Base-by-base conservation (phyloP, 2,329 filamentous ascomycete genomes). In the Colletotrichum spinosum region DNA sequence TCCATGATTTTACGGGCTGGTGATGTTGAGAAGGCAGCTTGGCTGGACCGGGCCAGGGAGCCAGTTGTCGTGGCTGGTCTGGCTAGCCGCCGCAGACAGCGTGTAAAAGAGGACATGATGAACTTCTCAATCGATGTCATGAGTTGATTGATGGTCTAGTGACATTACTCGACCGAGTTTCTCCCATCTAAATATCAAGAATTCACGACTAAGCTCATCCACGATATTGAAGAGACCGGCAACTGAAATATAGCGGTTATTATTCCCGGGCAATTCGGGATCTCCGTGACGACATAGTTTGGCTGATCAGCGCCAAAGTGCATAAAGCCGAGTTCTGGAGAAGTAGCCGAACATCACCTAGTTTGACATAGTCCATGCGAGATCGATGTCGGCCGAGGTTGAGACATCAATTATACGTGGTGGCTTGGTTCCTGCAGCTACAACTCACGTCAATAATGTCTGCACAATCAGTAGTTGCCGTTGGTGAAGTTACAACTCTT, bases 1-100 rank as follows among this genome's bases (percentile, higher is more conserved):
- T 92, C 89, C 91, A 94, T 94, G 57, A 94, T 79, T 0, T 67
- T 67, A 6, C 71, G 71, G 8, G 61, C 44, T 2, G 69, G 13
- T 4, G 80, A 79, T 6, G 73, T 74, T 6, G 80, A 81, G 68
- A 83, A 81, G 33, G 39, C 25, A 6, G 62, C 62, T 5, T 8
- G 11, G 10, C 37, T n/a, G 11, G 12, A 9, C 35, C 12, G 35
- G 8, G 46, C 39, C n/a, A 52, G 15, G 12, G 12, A 42, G 1
- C 41, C 51, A 1, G 46, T 39, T 9, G 51, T 44, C 46, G 41
- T 65, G 9, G 46, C 39, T 8, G 57, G 57, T 15, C 51, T 39
- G 13, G 41, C 51, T 13, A 56, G 13, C 25, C 52, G 62, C 57
- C 62, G 56, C 3, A 61, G 45, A 7, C 41, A 52, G 2, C 25